These are phyloP conservation scores for Adenanthera pavonina DNA, from an alignment of 306 rosid genomes.

Conservation along the genomic window DNA sequence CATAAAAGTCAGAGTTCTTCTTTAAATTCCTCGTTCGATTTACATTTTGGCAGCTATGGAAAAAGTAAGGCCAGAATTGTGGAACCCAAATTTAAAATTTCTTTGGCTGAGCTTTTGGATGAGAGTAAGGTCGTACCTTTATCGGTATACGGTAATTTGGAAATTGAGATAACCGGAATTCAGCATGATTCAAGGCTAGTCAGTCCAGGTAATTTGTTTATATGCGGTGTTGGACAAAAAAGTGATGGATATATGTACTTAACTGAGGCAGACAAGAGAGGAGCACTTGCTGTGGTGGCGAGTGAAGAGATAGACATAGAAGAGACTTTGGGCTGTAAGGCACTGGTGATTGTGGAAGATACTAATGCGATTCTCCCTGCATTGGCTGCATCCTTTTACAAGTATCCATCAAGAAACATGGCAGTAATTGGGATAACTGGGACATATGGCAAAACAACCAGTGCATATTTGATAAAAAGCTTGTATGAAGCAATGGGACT, in stretches of 20 bases:
- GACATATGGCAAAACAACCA: conserved; percentile 82
- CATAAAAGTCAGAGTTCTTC: conserved; percentile 38
- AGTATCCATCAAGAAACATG: conserved; percentile 85
- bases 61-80: conserved; percentile 73
- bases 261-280: conserved; percentile 97
- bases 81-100: conserved; percentile 84
- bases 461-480: conserved; percentile 78
- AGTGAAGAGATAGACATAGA: conserved; percentile 93
- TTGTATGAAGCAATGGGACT: conserved; percentile 92
- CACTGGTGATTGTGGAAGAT: conserved; percentile 94
- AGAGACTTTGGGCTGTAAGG: conserved; percentile 85
- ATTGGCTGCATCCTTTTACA: conserved; percentile 83
- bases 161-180: conserved; percentile 87
- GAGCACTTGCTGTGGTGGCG: conserved; percentile 88
- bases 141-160: conserved; percentile 84
- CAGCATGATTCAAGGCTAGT: conserved; percentile 87
- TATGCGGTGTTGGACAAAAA: conserved; percentile 70
- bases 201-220: conserved; percentile 77
- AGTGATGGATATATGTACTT: conserved; percentile 73
- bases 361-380: conserved; percentile 71
- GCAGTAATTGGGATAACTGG: conserved; percentile 83
- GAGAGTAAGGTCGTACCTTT: conserved; percentile 93
- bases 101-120: conserved; percentile 90
- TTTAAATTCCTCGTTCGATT: conserved; percentile 64
- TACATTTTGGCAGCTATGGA: conserved; percentile 82